Evolutionary conservation across 106 monocot species (phyloP).

Genomic region (Dendrobium nobile): DNA sequence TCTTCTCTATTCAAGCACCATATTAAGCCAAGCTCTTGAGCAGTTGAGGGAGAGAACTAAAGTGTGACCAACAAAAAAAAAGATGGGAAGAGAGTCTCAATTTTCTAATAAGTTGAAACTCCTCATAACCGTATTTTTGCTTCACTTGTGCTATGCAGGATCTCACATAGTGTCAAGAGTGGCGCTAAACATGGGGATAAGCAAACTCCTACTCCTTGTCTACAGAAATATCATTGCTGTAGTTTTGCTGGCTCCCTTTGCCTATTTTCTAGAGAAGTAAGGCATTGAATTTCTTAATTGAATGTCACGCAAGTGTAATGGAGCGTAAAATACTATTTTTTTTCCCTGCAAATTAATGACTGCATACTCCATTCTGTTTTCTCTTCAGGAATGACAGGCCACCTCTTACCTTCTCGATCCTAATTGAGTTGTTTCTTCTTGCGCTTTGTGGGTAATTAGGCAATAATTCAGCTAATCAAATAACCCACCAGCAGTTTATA

Average conservation of each 20-base stretch:
- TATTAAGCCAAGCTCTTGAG: too few relatives aligned
- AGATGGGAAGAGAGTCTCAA: conserved; percentile 32
- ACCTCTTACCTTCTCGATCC: conserved; percentile 52
- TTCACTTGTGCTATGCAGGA: conserved; percentile 87
- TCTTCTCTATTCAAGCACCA: too few relatives aligned
- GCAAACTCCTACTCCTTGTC: conserved; percentile 83
- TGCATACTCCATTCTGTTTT: neutral
- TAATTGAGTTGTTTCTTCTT: conserved; percentile 59
- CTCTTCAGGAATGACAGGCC: conserved; percentile 61
- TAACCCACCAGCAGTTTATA: too few relatives aligned
- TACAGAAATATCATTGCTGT: conserved; percentile 91
- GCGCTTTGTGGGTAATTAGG: conserved; percentile 60
- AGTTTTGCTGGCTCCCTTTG: conserved; percentile 74
- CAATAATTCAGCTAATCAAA: neutral
- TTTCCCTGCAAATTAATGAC: neutral
- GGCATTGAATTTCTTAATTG: neutral
- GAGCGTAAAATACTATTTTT: neutral
- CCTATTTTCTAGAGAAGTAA: conserved; percentile 96
- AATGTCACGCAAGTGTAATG: neutral
- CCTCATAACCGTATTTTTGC: conserved; percentile 58
- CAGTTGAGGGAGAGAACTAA: neutral
- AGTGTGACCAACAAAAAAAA: neutral
- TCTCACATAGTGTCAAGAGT: conserved; percentile 76
- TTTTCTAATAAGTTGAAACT: conserved; percentile 74
- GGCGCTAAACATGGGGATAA: conserved; percentile 88